Evolutionary conservation across 345 rosid genomes (phyloP).

Genomic region (Acer yangbiense): DNA sequence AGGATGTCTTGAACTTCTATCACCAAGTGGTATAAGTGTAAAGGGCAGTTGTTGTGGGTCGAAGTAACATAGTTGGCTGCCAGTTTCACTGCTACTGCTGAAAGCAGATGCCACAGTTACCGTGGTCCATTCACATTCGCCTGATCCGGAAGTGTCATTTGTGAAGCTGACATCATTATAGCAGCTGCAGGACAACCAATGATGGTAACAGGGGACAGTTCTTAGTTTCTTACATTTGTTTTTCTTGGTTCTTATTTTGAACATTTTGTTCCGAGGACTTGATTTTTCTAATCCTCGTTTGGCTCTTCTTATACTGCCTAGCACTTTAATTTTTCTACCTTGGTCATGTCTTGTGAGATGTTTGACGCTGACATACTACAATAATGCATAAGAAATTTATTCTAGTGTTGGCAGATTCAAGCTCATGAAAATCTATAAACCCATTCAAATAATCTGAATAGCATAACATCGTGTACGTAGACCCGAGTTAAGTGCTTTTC

Average conservation of each 20-base stretch:
- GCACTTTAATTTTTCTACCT: not conserved
- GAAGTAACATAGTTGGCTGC: constrained; percentile 91
- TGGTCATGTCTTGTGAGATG: not conserved
- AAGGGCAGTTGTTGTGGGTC: constrained; percentile 63
- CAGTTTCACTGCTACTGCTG: constrained; percentile 80
- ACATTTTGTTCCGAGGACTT: not conserved
- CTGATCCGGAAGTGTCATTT: constrained; percentile 62
- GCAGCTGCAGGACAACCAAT: constrained; percentile 92
- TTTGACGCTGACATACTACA: not conserved
- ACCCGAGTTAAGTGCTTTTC: not conserved
- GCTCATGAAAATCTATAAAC: not conserved
- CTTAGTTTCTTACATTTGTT: not conserved
- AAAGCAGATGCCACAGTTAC: constrained; percentile 95
- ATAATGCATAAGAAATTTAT: not conserved
- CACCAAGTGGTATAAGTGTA: constrained; percentile 32
- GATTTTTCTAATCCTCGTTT: not conserved
- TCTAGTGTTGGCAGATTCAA: not conserved
- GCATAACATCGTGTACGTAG: too few relatives aligned
- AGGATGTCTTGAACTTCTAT: constrained; percentile 90
- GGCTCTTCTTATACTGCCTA: not conserved
- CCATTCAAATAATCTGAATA: not conserved
- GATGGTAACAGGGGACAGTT: constrained; percentile 52
- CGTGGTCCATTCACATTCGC: constrained; percentile 71
- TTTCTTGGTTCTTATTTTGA: constrained; percentile 8
- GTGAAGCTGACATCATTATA: constrained; percentile 86